Evolutionary conservation across 306 rosid genomes (phyloP).

Genomic region (Sicyos baderoa): DNA sequence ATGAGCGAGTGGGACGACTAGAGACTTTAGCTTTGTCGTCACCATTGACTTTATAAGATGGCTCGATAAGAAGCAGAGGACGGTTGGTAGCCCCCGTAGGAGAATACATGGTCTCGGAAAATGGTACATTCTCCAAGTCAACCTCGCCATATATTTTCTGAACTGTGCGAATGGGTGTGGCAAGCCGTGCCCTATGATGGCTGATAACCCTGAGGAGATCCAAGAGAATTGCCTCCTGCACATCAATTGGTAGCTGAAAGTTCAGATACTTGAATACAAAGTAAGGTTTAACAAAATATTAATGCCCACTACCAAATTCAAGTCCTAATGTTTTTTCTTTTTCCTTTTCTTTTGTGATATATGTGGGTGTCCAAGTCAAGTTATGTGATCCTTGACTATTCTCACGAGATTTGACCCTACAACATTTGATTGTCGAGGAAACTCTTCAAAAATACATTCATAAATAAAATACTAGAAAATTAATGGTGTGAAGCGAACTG

Average conservation of each 20-base stretch:
- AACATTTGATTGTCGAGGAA: background rate
- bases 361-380: too few species aligned
- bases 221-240: slow-evolving; percentile 87
- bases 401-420: background rate
- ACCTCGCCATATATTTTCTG: slow-evolving; percentile 70
- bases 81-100: slow-evolving; percentile 47
- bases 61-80: slow-evolving; percentile 65
- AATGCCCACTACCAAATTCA: background rate
- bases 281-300: background rate
- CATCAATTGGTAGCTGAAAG: slow-evolving; percentile 5
- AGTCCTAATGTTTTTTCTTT: background rate
- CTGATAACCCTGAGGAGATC: slow-evolving; percentile 94
- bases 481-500: background rate
- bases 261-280: background rate
- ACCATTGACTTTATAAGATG: slow-evolving; percentile 62
- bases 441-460: background rate
- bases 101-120: slow-evolving; percentile 55
- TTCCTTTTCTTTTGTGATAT: too few species aligned
- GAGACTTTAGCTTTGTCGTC: slow-evolving; percentile 65
- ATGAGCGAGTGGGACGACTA: slow-evolving; percentile 34
- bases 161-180: slow-evolving; percentile 95
- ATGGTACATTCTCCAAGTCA: slow-evolving; percentile 67
- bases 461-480: background rate
- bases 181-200: slow-evolving; percentile 87
- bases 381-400: too few species aligned